Evolutionary conservation across 768 basidiomycete species (phyloP).

Genomic region (Amanita fuliginea): DNA sequence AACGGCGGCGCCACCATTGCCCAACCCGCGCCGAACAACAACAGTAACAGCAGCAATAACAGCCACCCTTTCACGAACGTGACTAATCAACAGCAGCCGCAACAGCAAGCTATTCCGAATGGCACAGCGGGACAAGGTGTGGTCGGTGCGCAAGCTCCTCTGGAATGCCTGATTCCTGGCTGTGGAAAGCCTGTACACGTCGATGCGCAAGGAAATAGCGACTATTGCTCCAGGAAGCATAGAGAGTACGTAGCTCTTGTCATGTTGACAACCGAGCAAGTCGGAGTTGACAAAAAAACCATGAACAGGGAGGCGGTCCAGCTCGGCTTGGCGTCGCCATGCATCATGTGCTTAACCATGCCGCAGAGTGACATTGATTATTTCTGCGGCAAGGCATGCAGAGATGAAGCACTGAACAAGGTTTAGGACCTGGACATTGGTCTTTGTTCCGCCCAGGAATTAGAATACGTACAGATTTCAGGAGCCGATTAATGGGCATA

Average conservation of each 20-base stretch:
- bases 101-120: neutral
- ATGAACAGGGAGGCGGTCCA: conserved; percentile 43
- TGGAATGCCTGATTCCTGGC: conserved; percentile 41
- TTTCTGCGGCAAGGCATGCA: conserved; percentile 49
- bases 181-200: conserved; percentile 48
- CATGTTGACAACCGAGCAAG: neutral
- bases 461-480: neutral
- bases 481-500: neutral
- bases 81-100: conserved; percentile 9
- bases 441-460: neutral
- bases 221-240: conserved; percentile 51
- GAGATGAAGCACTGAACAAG: conserved; percentile 51
- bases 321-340: conserved; percentile 37
- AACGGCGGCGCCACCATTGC: neutral
- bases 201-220: conserved; percentile 39
- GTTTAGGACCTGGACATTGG: neutral
- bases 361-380: conserved; percentile 53
- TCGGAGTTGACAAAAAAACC: neutral
- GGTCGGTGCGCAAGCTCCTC: conserved; percentile 21
- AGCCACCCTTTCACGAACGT: too few species aligned
- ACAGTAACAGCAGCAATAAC: too few species aligned
- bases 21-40: conserved; percentile 6
- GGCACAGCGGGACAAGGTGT: neutral
- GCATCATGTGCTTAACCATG: conserved; percentile 53
- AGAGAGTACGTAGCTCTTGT: conserved; percentile 39